Percentiles rank a stretch among this genome's conserved stretches.
Evolutionary conservation across 768 basidiomycete species (phyloP).

Genomic region (Phaeolepiota aurea): DNA sequence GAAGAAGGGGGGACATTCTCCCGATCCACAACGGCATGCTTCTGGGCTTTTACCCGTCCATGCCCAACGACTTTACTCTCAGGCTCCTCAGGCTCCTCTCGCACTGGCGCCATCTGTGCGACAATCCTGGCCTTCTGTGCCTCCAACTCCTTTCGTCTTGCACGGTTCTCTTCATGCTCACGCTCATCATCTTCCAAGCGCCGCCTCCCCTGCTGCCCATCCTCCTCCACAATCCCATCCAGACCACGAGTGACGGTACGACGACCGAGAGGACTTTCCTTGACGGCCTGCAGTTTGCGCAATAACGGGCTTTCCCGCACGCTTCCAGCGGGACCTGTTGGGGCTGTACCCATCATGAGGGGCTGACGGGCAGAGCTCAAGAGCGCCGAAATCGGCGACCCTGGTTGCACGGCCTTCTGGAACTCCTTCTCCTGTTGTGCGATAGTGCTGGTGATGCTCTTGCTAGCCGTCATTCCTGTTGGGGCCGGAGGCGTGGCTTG

Average conservation of each 20-base stretch:
- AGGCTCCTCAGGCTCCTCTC: conserved; percentile 33
- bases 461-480: conserved; percentile 7
- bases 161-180: conserved; percentile 24
- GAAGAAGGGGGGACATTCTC: conserved; percentile 21
- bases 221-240: conserved; percentile 33
- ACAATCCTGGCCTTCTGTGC: conserved; percentile 91
- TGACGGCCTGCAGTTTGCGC: conserved; percentile 25
- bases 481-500: conserved; percentile 19
- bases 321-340: conserved; percentile 13
- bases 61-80: conserved; percentile 17
- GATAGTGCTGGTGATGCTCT: conserved; percentile 50
- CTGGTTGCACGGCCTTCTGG: conserved; percentile 91
- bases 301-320: conserved; percentile 19
- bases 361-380: conserved; percentile 87
- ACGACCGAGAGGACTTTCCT: conserved; percentile 46
- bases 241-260: conserved; percentile 28
- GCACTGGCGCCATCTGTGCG: conserved; percentile 79
- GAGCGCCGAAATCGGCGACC: conserved; percentile 87
- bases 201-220: conserved; percentile 19
- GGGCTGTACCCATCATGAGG: conserved; percentile 52
- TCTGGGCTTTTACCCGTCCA: conserved; percentile 17
- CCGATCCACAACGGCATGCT: conserved; percentile 15
- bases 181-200: conserved; percentile 17
- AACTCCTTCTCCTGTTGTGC: conserved; percentile 94
- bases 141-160: conserved; percentile 70